Conservation (phyloP, 2,329 filamentous ascomycete genomes). For the Penicillium sp. region DNA sequence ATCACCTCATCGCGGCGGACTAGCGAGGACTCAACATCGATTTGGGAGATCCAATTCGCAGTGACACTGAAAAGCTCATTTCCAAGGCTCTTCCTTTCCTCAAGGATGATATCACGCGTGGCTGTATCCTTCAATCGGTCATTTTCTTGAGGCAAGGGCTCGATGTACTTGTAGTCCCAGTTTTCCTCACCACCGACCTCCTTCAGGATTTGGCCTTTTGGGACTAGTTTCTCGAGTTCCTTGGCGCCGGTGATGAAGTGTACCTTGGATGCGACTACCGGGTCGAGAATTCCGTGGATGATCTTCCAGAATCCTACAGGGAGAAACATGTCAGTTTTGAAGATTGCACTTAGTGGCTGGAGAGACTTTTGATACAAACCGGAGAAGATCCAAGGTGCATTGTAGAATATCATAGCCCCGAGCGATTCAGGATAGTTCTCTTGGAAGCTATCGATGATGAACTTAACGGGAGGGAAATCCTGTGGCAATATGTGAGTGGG, state of each 20-base stretch:
- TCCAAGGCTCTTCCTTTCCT: conserved; percentile 20
- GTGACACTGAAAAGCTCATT: conserved; percentile 23
- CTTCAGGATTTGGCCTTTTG: conserved; percentile 24
- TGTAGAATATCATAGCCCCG: conserved; percentile 89
- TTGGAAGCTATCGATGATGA: conserved; percentile 98
- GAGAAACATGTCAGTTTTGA: neutral
- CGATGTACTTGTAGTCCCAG: conserved; percentile 25
- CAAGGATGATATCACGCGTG: conserved; percentile 11
- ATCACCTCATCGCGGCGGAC: conserved; percentile 17
- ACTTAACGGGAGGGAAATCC: conserved; percentile 93
- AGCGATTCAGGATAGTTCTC: conserved; percentile 95
- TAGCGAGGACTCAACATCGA: conserved; percentile 3
- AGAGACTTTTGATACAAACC: neutral
- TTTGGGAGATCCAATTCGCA: conserved; percentile 16
- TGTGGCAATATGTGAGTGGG: conserved; percentile 34
- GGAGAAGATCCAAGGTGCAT: conserved; percentile 65
- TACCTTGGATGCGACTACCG: conserved; percentile 22
- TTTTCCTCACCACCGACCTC: conserved; percentile 24
- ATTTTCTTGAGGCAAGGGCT: conserved; percentile 20
- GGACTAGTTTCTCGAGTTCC: conserved; percentile 23
- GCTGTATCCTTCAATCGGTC: conserved; percentile 16
- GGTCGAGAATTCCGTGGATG: conserved; percentile 23
- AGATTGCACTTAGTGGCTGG: neutral
- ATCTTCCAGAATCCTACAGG: conserved; percentile 27
- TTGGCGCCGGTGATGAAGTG: conserved; percentile 24